Evolutionary conservation across 2,329 filamentous ascomycete species (phyloP).

Genomic region (Penicillium rolfsii): DNA sequence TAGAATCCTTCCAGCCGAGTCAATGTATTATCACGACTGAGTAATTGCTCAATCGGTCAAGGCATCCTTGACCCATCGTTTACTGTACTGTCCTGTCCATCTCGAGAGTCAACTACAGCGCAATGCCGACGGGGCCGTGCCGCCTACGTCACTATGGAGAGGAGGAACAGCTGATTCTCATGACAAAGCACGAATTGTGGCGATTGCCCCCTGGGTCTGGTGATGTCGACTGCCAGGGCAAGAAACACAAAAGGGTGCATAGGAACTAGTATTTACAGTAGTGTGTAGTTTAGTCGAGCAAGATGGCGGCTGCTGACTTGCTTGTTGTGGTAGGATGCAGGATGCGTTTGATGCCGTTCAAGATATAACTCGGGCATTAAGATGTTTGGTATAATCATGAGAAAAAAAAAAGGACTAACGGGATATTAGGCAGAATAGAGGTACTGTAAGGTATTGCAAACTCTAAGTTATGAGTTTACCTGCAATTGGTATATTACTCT

Average conservation of each 20-base stretch:
- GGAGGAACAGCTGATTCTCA: slow-evolving; percentile 5
- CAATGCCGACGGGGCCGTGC: slow-evolving; percentile 1
- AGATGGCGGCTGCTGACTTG: background rate
- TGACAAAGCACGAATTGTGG: slow-evolving; percentile 11
- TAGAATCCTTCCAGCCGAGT: background rate
- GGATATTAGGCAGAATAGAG: background rate
- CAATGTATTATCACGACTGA: background rate
- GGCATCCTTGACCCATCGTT: background rate
- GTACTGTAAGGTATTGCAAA: background rate
- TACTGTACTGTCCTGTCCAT: background rate
- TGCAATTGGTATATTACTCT: background rate
- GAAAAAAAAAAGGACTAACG: background rate
- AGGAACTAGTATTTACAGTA: background rate
- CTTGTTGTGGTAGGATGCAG: background rate
- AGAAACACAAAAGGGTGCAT: background rate
- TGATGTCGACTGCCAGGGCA: slow-evolving; percentile 12
- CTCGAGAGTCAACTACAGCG: background rate
- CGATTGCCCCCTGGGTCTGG: slow-evolving; percentile 7
- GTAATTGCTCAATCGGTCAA: background rate
- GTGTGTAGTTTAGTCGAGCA: background rate
- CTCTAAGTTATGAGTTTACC: background rate
- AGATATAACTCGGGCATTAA: background rate
- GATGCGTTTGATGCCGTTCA: background rate
- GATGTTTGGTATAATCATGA: background rate
- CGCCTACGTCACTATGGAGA: slow-evolving; percentile 5